Evolutionary conservation across 2,329 filamentous ascomycete species (phyloP).

Genomic region (Boeremia lycopersici): DNA sequence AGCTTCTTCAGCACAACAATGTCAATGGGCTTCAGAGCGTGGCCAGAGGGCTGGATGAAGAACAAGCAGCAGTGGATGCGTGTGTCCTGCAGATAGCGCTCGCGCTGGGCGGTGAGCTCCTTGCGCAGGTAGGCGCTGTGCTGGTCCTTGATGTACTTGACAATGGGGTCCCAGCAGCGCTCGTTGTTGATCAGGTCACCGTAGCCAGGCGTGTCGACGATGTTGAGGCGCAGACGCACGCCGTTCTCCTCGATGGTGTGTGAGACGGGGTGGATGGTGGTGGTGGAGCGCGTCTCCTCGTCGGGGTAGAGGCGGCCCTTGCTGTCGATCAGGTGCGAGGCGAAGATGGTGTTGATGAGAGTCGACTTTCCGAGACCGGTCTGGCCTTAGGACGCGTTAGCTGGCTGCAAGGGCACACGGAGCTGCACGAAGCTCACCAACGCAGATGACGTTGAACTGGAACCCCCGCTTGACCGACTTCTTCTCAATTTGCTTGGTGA

Average conservation of each 20-base stretch:
- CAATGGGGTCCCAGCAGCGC: slow-evolving; percentile 99
- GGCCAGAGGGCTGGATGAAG: slow-evolving; percentile 98
- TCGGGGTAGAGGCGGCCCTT: slow-evolving; percentile 93
- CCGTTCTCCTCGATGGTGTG: slow-evolving; percentile 99
- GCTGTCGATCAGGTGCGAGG: slow-evolving; percentile 97
- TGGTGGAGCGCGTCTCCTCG: slow-evolving; percentile 92
- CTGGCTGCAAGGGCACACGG: not conserved
- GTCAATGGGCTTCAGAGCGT: slow-evolving; percentile 98
- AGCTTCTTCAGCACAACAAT: slow-evolving; percentile 99
- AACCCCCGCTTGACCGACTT: slow-evolving; percentile 99
- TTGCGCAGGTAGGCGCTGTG: slow-evolving; percentile 99
- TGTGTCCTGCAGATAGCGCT: slow-evolving; percentile 98
- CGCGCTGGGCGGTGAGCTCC: slow-evolving; percentile 97
- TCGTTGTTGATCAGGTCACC: slow-evolving; percentile 99
- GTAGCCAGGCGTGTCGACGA: slow-evolving; percentile 98
- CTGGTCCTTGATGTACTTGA: slow-evolving; percentile 99
- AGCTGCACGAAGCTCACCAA: slow-evolving; percentile 71
- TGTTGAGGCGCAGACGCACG: slow-evolving; percentile 95
- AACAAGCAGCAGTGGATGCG: slow-evolving; percentile 99
- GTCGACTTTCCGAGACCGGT: slow-evolving; percentile 99
- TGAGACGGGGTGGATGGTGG: slow-evolving; percentile 96
- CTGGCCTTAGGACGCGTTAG: slow-evolving; percentile 69
- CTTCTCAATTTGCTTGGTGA: slow-evolving; percentile 98
- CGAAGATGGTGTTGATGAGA: slow-evolving; percentile 99
- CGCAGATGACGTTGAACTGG: slow-evolving; percentile 99